These are phyloP conservation scores for Aspergillus nomiae DNA, from an alignment of 2,329 filamentous ascomycete genomes.

Conservation along the genomic window DNA sequence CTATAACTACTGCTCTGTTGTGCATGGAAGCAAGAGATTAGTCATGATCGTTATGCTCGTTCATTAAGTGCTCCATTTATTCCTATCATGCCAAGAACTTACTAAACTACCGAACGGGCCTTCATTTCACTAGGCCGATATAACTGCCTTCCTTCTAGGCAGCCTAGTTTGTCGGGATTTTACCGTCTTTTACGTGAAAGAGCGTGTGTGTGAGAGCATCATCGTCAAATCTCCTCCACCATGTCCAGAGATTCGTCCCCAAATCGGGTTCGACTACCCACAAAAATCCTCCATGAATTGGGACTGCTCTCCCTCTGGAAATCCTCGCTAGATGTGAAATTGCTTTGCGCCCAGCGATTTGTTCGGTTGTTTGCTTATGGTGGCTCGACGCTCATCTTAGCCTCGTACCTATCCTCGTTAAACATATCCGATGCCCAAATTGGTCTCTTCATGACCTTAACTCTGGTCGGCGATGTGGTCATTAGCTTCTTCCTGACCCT, in stretches of 20 bases:
- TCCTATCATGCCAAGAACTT: not conserved
- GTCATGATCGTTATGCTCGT: too few species aligned
- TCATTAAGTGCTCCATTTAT: not conserved
- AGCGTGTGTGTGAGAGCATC: too few species aligned
- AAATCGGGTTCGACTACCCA: not conserved
- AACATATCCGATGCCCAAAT: constrained; percentile 60
- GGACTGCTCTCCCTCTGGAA: constrained; percentile 41
- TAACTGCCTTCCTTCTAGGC: not conserved
- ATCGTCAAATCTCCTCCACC: not conserved
- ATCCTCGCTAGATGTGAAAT: constrained; percentile 40
- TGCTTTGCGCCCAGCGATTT: constrained; percentile 45
- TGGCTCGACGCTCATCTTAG: constrained; percentile 61
- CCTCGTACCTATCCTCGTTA: constrained; percentile 61
- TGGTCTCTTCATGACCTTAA: constrained; percentile 67
- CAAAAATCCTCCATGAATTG: constrained; percentile 31
- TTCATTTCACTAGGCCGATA: too few species aligned
- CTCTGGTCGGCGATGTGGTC: constrained; percentile 62
- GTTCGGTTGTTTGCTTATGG: constrained; percentile 67
- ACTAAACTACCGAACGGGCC: too few species aligned
- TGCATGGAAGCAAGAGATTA: not conserved
- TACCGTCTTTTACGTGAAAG: not conserved
- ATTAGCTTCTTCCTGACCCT: constrained; percentile 61
- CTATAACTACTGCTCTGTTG: not conserved
- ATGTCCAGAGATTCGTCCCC: not conserved
- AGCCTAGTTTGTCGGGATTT: not conserved